A percentile compares a stretch with the other conserved stretches of the same genome.
phyloP scores from a whole-genome alignment of 305 asterid species.

The Fraxinus platypoda region DNA sequence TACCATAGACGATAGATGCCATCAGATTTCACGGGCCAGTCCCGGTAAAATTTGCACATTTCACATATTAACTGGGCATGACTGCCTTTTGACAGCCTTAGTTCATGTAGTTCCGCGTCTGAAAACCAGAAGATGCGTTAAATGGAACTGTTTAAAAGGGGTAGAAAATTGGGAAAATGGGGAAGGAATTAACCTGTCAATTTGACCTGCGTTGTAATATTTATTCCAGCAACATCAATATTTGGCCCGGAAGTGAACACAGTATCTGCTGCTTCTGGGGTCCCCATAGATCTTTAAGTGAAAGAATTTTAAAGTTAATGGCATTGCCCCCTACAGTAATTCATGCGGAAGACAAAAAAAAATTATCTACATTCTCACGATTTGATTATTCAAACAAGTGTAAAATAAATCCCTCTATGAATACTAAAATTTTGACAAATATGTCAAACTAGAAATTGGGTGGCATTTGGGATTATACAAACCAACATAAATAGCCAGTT shows the following conservation, averaged over 20 bases:
- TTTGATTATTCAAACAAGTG: not conserved
- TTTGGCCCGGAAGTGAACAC: conserved; percentile 88
- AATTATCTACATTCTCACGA: too few relatives aligned
- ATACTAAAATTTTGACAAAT: not conserved
- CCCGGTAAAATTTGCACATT: conserved; percentile 27
- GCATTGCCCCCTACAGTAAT: not conserved
- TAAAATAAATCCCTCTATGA: not conserved
- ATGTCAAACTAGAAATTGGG: not conserved
- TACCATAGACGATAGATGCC: conserved; percentile 62
- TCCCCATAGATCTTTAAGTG: conserved; percentile 74
- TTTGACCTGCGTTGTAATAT: conserved; percentile 80
- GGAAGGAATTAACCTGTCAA: conserved; percentile 57
- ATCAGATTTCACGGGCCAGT: conserved; percentile 92
- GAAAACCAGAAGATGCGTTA: conserved; percentile 23
- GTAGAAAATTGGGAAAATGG: not conserved
- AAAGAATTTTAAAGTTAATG: conserved; percentile 5
- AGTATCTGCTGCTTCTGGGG: conserved; percentile 96
- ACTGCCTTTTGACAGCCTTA: too few relatives aligned
- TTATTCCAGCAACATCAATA: conserved; percentile 74
- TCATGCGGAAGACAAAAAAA: not conserved
- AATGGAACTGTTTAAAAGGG: not conserved
- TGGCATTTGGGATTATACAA: not conserved
- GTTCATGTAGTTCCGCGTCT: conserved; percentile 30
- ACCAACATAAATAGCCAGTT: not conserved
- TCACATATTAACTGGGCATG: too few relatives aligned